A percentile compares a stretch with the other conserved stretches of the same genome.
Conservation (phyloP, 768 basidiomycete species). For the Tephrocybe sp. region DNA sequence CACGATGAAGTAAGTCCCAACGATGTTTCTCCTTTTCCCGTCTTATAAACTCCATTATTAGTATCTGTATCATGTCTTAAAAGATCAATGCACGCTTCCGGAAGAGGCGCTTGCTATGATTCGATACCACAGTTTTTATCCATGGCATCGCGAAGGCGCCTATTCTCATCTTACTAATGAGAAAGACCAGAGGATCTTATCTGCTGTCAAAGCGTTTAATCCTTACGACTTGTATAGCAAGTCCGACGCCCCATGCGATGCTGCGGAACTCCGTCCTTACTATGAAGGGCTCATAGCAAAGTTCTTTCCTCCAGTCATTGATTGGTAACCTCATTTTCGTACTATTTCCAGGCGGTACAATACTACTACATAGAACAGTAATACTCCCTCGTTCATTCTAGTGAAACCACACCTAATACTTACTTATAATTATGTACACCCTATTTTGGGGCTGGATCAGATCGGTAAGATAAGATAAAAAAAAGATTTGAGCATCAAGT, state of each 20-base stretch:
- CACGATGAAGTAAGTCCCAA: slow-evolving; percentile 75
- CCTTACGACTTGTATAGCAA: slow-evolving; percentile 96
- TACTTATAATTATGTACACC: background rate
- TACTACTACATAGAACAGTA: background rate
- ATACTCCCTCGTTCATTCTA: background rate
- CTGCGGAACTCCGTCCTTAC: slow-evolving; percentile 71
- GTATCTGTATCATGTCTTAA: slow-evolving; percentile 84
- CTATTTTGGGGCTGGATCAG: slow-evolving; percentile 5
- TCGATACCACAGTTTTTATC: slow-evolving; percentile 93
- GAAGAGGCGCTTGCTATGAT: slow-evolving; percentile 88
- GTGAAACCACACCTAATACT: background rate
- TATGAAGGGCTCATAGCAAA: slow-evolving; percentile 80
- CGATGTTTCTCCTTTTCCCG: slow-evolving; percentile 12
- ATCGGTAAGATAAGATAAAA: slow-evolving; percentile 8
- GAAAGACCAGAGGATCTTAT: slow-evolving; percentile 59
- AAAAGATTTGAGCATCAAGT: background rate
- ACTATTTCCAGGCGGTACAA: too few species aligned
- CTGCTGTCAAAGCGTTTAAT: slow-evolving; percentile 84
- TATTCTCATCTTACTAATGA: slow-evolving; percentile 79
- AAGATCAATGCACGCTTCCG: slow-evolving; percentile 79
- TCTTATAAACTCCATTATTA: slow-evolving; percentile 21
- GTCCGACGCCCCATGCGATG: slow-evolving; percentile 64
- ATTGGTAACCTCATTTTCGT: slow-evolving; percentile 60
- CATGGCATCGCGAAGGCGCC: slow-evolving; percentile 89
- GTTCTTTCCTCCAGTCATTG: slow-evolving; percentile 78